Evolutionary conservation across 192 early-diverging fungal species (phyloP).

Genomic region (Backusella westeae): DNA sequence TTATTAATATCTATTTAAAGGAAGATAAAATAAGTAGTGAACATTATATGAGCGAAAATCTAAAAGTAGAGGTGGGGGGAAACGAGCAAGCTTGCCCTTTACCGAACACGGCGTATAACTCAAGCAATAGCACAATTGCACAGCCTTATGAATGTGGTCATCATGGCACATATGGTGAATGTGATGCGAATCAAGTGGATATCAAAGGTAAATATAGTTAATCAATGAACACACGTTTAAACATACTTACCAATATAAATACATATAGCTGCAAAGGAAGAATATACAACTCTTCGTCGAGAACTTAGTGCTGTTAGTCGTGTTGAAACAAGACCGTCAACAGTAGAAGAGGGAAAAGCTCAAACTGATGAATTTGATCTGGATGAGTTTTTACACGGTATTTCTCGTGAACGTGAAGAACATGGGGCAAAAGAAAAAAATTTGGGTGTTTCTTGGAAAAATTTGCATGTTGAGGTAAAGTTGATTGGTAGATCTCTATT

Average conservation of each 20-base stretch:
- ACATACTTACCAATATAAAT: not conserved
- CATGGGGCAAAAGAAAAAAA: conserved; percentile 28
- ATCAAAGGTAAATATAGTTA: conserved; percentile 1
- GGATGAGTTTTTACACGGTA: conserved; percentile 26
- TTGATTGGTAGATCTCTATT: not conserved
- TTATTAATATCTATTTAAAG: not conserved
- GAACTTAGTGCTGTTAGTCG: conserved; percentile 32
- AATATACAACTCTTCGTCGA: conserved; percentile 18
- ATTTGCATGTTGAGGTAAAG: conserved; percentile 25
- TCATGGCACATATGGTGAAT: not conserved
- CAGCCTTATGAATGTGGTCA: not conserved
- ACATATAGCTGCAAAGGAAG: conserved; percentile 17
- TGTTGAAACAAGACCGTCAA: conserved; percentile 6
- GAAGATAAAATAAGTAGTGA: not conserved
- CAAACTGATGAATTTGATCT: conserved; percentile 25
- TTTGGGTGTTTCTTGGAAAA: conserved; percentile 33
- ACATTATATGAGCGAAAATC: not conserved
- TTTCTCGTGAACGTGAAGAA: not conserved
- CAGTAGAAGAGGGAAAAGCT: conserved; percentile 23
- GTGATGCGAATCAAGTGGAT: not conserved
- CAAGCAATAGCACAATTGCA: not conserved
- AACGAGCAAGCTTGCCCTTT: not conserved
- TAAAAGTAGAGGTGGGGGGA: not conserved
- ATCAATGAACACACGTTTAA: not conserved
- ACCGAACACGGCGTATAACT: not conserved